Conservation (phyloP, 1,284 basidiomycete genomes). For the Irpex rosettiformis region DNA sequence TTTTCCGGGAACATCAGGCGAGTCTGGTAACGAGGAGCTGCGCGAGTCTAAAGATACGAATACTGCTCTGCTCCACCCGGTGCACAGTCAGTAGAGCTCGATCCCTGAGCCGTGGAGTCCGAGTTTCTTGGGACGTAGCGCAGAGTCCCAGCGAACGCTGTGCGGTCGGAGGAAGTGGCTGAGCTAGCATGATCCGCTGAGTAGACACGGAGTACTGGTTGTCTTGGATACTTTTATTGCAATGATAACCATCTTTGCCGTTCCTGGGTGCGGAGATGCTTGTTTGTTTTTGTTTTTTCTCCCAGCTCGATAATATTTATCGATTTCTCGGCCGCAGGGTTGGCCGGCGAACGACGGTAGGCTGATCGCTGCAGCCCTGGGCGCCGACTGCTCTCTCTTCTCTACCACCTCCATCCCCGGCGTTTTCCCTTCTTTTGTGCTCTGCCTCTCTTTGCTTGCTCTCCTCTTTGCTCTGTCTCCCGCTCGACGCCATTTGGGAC, state of each 20-base stretch:
- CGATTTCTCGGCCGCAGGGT: constrained; percentile 1
- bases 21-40: no score
- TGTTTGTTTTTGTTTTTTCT: not conserved
- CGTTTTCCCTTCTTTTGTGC: constrained; percentile 1
- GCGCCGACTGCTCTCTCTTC: not conserved
- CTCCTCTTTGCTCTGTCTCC: not conserved
- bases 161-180: not conserved
- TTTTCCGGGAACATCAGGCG: not conserved
- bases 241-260: not conserved
- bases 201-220: constrained; percentile 3
- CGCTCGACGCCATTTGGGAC: not conserved
- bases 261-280: not conserved
- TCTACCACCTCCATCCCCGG: not conserved
- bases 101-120: not conserved
- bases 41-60: not conserved
- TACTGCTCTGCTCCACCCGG: not conserved
- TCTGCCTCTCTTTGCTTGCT: not conserved
- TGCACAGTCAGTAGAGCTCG: not conserved
- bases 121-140: not conserved
- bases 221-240: constrained; percentile 3
- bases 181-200: not conserved
- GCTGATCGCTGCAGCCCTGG: not conserved
- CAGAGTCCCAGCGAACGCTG: not conserved
- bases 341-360: not conserved
- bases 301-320: not conserved